Conservation (phyloP, 305 asterid genomes). For the Fraxinus albicans region DNA sequence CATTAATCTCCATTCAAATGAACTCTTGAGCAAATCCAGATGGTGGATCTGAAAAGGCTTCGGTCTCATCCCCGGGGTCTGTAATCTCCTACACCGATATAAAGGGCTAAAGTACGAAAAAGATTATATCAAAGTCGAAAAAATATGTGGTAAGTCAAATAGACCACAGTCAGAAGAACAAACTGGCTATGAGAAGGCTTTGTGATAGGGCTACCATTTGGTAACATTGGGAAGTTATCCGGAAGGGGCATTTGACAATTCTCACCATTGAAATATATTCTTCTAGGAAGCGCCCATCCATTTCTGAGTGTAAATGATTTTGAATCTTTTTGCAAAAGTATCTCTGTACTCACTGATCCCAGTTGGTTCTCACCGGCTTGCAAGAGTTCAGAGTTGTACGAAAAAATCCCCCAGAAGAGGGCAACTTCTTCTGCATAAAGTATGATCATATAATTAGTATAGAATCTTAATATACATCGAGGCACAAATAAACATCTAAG, state of each 20-base stretch:
- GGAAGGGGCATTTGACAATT: slow-evolving; percentile 74
- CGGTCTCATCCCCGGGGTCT: neutral
- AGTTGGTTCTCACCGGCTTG: slow-evolving; percentile 39
- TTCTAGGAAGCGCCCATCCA: slow-evolving; percentile 81
- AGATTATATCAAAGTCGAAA: slow-evolving; percentile 17
- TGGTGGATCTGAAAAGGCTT: neutral
- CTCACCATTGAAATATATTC: slow-evolving; percentile 64
- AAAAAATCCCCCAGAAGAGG: slow-evolving; percentile 61
- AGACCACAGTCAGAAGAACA: slow-evolving; percentile 22
- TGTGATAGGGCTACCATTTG: slow-evolving; percentile 36
- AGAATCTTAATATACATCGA: neutral
- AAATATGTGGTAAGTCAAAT: slow-evolving; percentile 23
- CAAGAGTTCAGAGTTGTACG: slow-evolving; percentile 37
- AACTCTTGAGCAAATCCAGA: neutral
- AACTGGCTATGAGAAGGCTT: neutral
- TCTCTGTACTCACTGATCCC: slow-evolving; percentile 65
- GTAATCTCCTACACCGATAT: neutral
- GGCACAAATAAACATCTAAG: slow-evolving; percentile 9
- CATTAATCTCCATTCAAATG: neutral
- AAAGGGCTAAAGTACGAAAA: neutral
- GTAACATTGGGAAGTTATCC: slow-evolving; percentile 58
- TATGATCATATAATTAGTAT: neutral
- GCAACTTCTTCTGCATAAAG: slow-evolving; percentile 57
- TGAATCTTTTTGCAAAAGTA: slow-evolving; percentile 52
- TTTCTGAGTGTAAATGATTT: slow-evolving; percentile 52